Evolutionary conservation across 1,284 basidiomycete species (phyloP), one percentile per base, ranked within the genome.

Genomic region (Marasmius tenuissimus): DNA sequence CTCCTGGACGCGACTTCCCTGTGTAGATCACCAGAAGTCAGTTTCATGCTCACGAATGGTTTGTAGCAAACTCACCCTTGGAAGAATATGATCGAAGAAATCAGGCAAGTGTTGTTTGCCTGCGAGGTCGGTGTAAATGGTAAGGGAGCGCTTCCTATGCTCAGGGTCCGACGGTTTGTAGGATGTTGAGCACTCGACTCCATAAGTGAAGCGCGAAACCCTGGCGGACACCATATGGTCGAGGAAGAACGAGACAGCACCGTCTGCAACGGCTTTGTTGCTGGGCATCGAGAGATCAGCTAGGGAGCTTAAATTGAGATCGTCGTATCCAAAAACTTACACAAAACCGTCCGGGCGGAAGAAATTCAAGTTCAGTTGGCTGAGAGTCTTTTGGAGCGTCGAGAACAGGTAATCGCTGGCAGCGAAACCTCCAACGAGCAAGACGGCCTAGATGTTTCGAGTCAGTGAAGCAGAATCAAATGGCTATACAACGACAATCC

Each of bases 241-340:
- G 37, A 85, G 61, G 59, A 78, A 80, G 64, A 78, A 85, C 0
- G 80, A 84, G 20, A 85, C 72, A 0, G 81, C 82, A 5, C 85
- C 84, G 49, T 85, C 81, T 0, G 84, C 80, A 0, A 85, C 84
- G 1, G 82, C 84, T 60, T 85, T 85, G 63, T 82, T 84, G 16
- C 50, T 51, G n/a, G 16, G n/a, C n/a, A 27, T 18, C 16, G 22
- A 37, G 14, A 37, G 34, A 27, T 27, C 16, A 11, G 16, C 2
- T 1, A 27, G 16, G 16, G 33, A 27, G 9, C 4, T 33, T 33
- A 38, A 1, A 38, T 33, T 8, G 11, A 16, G 48, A 33, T 27
- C 40, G 11, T n/a, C 16, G 8, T 34, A 33, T 58, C 53, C 20
- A 14, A 27, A 27, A 2, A 73, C 79, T 57, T 70, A 78, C 78